Base-by-base conservation (phyloP, 1,139 yeast species). In the Zygoascus meyerae region DNA sequence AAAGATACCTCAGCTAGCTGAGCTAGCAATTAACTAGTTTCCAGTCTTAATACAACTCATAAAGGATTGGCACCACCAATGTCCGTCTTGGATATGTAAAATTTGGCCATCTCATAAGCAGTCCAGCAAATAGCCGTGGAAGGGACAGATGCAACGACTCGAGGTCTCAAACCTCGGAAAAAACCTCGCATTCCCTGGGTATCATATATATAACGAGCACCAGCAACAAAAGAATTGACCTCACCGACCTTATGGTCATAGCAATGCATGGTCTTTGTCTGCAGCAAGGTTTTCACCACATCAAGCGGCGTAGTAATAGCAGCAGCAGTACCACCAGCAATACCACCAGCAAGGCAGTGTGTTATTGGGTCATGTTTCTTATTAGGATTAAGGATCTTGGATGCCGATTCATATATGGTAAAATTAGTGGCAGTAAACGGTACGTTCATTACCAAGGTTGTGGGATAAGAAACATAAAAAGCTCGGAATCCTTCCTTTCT, bases 41-140 rank as follows among this genome's bases (percentile, higher is more conserved):
- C n/a, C n/a, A n/a, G n/a, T n/a, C n/a, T n/a, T n/a, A n/a, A n/a
- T n/a, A n/a, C 26, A 21, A 21, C 26, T 21, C 7, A 21, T 7
- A 21, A 21, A 7, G 26, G 26, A 4, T 21, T 21, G 7, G 26
- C 26, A 21, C 26, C 26, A 4, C 26, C 26, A 4, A 21, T 17
- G 15, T 34, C 45, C 11, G n/a, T 29, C 39, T 55, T 57, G 56
- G 56, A 55, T 12, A 71, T 52, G 53, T 83, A 73, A 57, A 81
- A 85, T 68, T 92, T 92, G 38, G 97, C 97, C 94, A 90, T 86
- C 65, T 92, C 98, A 66, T 94, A 92, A 17, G 96, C 90, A 1
- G 97, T 92, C 98, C 98, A 92, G 54, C 95, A 83, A 52, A 92
- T 90, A 31, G 98, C 98, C 10, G 98, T 90, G 42, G 95, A 84